phyloP scores from a whole-genome alignment of 139 green algal genomes.

The Haematococcus lacustris region DNA sequence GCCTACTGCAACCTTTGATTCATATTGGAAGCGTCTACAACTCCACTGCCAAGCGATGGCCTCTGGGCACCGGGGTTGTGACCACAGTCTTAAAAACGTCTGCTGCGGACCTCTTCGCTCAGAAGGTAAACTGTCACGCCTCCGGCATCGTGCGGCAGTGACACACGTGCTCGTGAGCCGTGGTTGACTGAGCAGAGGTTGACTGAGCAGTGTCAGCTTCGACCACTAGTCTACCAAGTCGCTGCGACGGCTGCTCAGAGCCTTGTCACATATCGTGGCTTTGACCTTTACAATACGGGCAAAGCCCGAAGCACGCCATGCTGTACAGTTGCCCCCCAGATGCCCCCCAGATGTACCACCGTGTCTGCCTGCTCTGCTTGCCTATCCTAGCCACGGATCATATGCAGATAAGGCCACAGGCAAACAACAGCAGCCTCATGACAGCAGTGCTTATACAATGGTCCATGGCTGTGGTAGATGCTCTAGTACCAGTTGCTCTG shows the following conservation, averaged over 20 bases:
- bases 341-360: no score
- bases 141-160: no score
- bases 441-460: no score
- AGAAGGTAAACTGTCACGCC: conserved; percentile 67
- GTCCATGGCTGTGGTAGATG: no score
- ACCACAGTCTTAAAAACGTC: conserved; percentile 81
- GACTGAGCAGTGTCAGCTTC: neutral
- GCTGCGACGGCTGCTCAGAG: neutral
- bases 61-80: conserved; percentile 64
- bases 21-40: conserved; percentile 47
- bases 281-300: neutral
- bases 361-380: no score
- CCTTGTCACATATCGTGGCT: no score
- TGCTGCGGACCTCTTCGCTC: conserved; percentile 81
- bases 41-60: conserved; percentile 40
- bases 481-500: no score
- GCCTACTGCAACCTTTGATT: conserved; percentile 28
- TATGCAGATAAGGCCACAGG: no score
- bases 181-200: neutral
- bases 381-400: no score
- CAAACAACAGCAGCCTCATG: no score
- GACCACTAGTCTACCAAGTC: no score
- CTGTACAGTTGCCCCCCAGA: no score
- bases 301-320: neutral
- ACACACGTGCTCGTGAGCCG: neutral